phyloP scores from a whole-genome alignment of 225 moss, liverwort and hornwort species.

The Rhytidiadelphus loreus region DNA sequence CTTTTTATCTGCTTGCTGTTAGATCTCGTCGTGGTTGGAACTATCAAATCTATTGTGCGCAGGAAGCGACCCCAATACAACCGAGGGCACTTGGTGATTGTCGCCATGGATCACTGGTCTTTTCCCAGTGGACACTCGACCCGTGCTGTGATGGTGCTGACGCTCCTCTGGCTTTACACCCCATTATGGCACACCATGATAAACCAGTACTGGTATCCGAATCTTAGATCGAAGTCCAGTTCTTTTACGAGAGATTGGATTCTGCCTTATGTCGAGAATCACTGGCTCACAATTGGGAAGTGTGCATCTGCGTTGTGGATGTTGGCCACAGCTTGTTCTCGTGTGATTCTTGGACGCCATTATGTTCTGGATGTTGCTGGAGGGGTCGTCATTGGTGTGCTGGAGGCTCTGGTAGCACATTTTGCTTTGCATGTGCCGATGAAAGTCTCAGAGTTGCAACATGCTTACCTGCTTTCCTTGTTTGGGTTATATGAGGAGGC shows the following conservation, averaged over 20 bases:
- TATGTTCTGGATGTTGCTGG: constrained; percentile 57
- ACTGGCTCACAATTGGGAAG: neutral
- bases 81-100: constrained; percentile 63
- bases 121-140: constrained; percentile 84
- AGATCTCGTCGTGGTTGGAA: constrained; percentile 55
- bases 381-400: constrained; percentile 46
- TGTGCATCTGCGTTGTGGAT: constrained; percentile 35
- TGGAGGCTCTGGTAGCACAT: constrained; percentile 52
- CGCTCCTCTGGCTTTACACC: constrained; percentile 57
- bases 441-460: constrained; percentile 43
- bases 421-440: constrained; percentile 36
- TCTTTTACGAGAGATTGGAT: neutral
- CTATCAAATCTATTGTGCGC: constrained; percentile 38
- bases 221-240: neutral
- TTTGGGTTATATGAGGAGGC: constrained; percentile 1
- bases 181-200: constrained; percentile 27
- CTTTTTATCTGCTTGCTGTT: constrained; percentile 53
- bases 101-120: constrained; percentile 63
- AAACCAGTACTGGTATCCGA: neutral
- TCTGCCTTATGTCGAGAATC: neutral
- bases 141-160: constrained; percentile 52
- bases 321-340: constrained; percentile 42
- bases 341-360: constrained; percentile 67
- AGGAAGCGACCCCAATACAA: constrained; percentile 66
- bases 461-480: constrained; percentile 16